Base-by-base conservation (phyloP, 2,329 filamentous ascomycete species). In the Fusarium sp. region DNA sequence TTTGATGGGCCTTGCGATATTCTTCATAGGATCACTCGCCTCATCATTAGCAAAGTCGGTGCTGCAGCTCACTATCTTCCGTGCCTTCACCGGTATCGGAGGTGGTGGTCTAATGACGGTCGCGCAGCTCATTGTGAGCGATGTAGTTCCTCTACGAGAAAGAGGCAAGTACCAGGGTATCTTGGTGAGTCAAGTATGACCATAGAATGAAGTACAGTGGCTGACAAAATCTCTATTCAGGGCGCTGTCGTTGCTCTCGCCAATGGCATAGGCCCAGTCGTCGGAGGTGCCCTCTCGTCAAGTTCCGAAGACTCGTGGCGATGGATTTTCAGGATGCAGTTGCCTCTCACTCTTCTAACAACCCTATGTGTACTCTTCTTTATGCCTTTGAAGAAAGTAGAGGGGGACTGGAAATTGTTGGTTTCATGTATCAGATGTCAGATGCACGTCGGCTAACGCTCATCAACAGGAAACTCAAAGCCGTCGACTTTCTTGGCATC, bases 51-150 rank as follows among this genome's bases (percentile, higher is more conserved):
- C 83, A 0, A 75, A 79, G 39, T 80, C 78, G 5, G 79, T 79
- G 4, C 71, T 78, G 1, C 81, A 84, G 48, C 76, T 83, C 22
- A 81, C 79, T 10, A 52, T 82, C 46, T 82, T 82, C 46, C 80
- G 81, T 5, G 78, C 78, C 31, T 78, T 82, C 28, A 82, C 80
- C 9, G 80, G 81, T 48, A 86, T 93, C 57, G 92, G 91, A 20
- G 91, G 91, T 13, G 91, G 90, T 2, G 91, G 91, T 3, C 89
- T 93, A 84, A 90, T 88, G 48, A 90, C 90, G 0, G 88, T 93
- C 44, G 88, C 90, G 10, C 88, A 86, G 55, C 90, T 94, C 38
- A 81, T 94, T 61, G 80, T 94, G 71, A 91, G 88, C 65, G 92
- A 95, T 76, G 84, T 93, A 14, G 86, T 94, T 2, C 86, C 91